A percentile compares a stretch with the other conserved stretches of the same genome.
phyloP scores from a whole-genome alignment of 768 basidiomycete genomes.

The Xerocomus potaroensis region DNA sequence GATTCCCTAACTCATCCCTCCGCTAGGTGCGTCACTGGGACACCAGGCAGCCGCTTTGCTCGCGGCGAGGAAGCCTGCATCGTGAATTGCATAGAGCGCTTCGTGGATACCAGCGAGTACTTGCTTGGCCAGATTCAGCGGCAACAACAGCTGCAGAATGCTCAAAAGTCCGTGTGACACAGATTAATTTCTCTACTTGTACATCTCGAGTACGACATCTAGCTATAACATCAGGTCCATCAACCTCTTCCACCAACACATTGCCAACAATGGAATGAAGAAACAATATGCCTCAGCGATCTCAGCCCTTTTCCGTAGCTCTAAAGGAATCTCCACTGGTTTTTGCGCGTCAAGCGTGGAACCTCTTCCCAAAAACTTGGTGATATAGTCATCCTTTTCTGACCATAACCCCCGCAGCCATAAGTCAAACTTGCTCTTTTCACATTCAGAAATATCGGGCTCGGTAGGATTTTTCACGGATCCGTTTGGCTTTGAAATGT shows the following conservation, averaged over 20 bases:
- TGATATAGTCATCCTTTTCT: slow-evolving; percentile 79
- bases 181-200: not conserved
- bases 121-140: slow-evolving; percentile 65
- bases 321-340: slow-evolving; percentile 54
- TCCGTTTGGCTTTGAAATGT: slow-evolving; percentile 39
- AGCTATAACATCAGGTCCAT: slow-evolving; percentile 17
- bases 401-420: slow-evolving; percentile 85
- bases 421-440: slow-evolving; percentile 65
- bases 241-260: slow-evolving; percentile 46
- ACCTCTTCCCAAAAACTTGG: slow-evolving; percentile 54
- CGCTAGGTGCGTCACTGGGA: slow-evolving; percentile 73
- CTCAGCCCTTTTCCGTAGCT: slow-evolving; percentile 51
- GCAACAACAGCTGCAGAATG: slow-evolving; percentile 46
- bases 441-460: slow-evolving; percentile 51
- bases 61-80: slow-evolving; percentile 78
- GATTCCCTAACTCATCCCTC: slow-evolving; percentile 6
- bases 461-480: slow-evolving; percentile 32
- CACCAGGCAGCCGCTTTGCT: slow-evolving; percentile 74
- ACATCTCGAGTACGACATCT: slow-evolving; percentile 9
- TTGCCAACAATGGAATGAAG: slow-evolving; percentile 54
- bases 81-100: slow-evolving; percentile 86
- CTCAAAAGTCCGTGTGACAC: slow-evolving; percentile 15
- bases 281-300: slow-evolving; percentile 66
- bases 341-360: slow-evolving; percentile 36
- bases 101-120: slow-evolving; percentile 81